phyloP scores from a whole-genome alignment of 2,329 filamentous ascomycete genomes.

The Graphilbum fragrans region DNA sequence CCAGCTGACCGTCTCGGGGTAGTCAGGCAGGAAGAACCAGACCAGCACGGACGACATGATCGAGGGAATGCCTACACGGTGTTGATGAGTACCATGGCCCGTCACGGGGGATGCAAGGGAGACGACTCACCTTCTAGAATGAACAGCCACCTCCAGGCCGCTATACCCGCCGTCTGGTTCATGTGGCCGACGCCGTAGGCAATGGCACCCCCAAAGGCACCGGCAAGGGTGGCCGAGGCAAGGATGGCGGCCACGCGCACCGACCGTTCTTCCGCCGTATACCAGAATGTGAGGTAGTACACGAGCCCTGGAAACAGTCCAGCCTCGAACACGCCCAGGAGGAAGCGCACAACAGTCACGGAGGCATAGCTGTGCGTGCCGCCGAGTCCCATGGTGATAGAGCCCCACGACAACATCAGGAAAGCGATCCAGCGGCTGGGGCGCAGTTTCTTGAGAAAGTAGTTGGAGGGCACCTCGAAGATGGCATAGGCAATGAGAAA shows the following conservation, averaged over 20 bases:
- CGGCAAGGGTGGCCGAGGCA: conserved; percentile 55
- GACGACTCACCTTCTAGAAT: conserved; percentile 37
- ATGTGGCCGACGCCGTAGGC: conserved; percentile 63
- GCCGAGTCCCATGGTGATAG: conserved; percentile 55
- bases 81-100: too few relatives aligned
- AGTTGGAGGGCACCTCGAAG: conserved; percentile 56
- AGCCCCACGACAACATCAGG: conserved; percentile 56
- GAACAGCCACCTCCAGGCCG: conserved; percentile 63
- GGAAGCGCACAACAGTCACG: conserved; percentile 53
- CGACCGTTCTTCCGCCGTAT: conserved; percentile 57
- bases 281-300: conserved; percentile 63
- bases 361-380: conserved; percentile 48
- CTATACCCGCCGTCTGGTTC: conserved; percentile 47
- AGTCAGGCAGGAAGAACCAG: conserved; percentile 53
- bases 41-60: conserved; percentile 42
- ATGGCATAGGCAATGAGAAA: conserved; percentile 47
- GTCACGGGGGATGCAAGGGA: too few relatives aligned
- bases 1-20: conserved; percentile 52
- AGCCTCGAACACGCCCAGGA: conserved; percentile 54
- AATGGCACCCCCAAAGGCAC: conserved; percentile 58
- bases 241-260: conserved; percentile 63
- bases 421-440: conserved; percentile 53
- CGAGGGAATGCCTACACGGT: conserved; percentile 24
- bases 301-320: conserved; percentile 22
- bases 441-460: conserved; percentile 49